Base-by-base conservation (phyloP, 352 stramenopile species). In the Peronospora destructor region DNA sequence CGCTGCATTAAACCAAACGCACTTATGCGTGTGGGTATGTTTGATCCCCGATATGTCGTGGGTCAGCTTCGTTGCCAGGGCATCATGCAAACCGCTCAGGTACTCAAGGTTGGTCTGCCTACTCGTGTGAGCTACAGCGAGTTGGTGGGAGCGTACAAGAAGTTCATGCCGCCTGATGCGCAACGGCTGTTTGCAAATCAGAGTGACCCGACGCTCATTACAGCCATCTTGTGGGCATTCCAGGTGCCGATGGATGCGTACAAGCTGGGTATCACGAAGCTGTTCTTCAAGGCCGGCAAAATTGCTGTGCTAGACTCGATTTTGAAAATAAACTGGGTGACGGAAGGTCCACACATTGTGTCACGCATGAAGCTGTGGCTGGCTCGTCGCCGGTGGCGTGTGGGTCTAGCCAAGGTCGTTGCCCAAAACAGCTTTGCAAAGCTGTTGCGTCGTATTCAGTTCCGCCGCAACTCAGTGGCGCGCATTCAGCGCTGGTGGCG, bases 261-360 rank as follows among this genome's bases (percentile, higher is more conserved):
- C 66, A 81, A 81, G 28, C 67, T 96, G 13, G 87, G 87, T 59
- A 76, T 79, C 25, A 95, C 87, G 8, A 89, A 90, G 52, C 67
- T 95, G 9, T 96, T 96, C 61, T 95, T 96, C 65, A 93, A 91
- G 66, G 87, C 85, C 3, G 87, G 87, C 43, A 91, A 94, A 57
- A 95, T 96, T 34, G 77, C 85, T 33, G 67, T 88, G 8, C 57
- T 96, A n/a, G 81, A 95, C 55, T 82, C 84, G 25, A 73, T 96
- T 11, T 57, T 96, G 28, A 89, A 89, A 56, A 75, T 91, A n/a
- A 76, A 91, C 47, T 89, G 87, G 83, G 83, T 82, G 41, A 86
- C 85, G 49, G 86, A 90, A 72, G 82, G 82, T 11, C 76, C 77
- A 25, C 86, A 82, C 73, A 91, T 93, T 43, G 79, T 93, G 30